phyloP scores from a whole-genome alignment of 2,329 filamentous ascomycete genomes.

The Sarocladium strictum region DNA sequence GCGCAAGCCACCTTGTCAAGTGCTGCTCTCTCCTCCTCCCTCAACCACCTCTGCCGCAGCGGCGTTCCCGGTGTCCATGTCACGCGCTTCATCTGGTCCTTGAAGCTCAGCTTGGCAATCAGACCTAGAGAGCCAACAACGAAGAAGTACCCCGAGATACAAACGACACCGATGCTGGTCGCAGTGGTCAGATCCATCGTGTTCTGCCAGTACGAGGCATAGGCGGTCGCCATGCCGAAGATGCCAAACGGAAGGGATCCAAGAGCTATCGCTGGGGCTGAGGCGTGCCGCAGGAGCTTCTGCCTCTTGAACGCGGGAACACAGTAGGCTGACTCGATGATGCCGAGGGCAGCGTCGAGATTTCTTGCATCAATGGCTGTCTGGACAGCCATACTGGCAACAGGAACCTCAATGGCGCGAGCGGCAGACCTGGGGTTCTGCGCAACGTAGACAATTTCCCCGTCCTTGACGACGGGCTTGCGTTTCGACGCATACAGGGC shows the following conservation, averaged over 20 bases:
- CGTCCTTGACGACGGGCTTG: constrained; percentile 54
- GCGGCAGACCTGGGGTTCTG: constrained; percentile 63
- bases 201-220: constrained; percentile 42
- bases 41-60: constrained; percentile 73
- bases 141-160: constrained; percentile 75
- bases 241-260: constrained; percentile 60
- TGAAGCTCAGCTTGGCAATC: constrained; percentile 77
- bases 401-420: constrained; percentile 64
- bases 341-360: constrained; percentile 68
- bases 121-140: constrained; percentile 78
- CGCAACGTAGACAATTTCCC: constrained; percentile 51
- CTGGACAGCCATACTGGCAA: constrained; percentile 69
- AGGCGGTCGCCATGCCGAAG: constrained; percentile 59
- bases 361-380: constrained; percentile 75
- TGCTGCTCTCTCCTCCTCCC: constrained; percentile 84
- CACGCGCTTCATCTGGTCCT: constrained; percentile 92
- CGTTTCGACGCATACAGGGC: constrained; percentile 80
- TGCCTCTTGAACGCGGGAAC: constrained; percentile 59
- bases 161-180: constrained; percentile 72
- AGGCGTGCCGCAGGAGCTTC: constrained; percentile 60
- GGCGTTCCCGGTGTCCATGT: constrained; percentile 83
- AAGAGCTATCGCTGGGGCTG: constrained; percentile 52
- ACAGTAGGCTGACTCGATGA: constrained; percentile 65
- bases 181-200: constrained; percentile 73
- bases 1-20: constrained; percentile 80